Evolutionary conservation across 495 filamentous ascomycete genomes (phyloP).

Genomic region (Penicillium antarcticum): DNA sequence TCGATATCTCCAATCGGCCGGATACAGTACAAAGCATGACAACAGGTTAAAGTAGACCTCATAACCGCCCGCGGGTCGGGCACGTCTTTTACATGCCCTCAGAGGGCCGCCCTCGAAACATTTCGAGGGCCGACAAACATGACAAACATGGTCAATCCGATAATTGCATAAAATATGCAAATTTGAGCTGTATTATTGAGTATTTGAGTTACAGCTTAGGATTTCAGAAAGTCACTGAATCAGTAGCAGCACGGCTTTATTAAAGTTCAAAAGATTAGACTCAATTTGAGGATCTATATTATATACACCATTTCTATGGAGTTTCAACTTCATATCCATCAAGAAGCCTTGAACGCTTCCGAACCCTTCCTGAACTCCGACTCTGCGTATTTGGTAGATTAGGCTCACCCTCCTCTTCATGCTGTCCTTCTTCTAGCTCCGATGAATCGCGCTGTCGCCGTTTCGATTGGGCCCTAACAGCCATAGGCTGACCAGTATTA

Average conservation of each 20-base stretch:
- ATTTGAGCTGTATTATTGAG: constrained; percentile 6
- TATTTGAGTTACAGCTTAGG: constrained; percentile 4
- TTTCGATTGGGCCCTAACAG: not conserved
- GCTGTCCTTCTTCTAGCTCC: too few species aligned
- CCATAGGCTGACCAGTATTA: too few species aligned
- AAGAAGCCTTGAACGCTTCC: not conserved
- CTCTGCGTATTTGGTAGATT: not conserved
- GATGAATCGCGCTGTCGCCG: not conserved
- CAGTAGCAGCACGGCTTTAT: not conserved
- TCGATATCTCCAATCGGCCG: too few species aligned
- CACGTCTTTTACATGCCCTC: too few species aligned
- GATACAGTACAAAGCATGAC: too few species aligned
- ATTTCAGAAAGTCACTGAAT: not conserved
- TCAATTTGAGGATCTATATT: too few species aligned
- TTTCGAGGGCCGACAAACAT: too few species aligned
- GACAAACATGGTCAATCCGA: too few species aligned
- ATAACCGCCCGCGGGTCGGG: too few species aligned
- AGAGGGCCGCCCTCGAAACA: too few species aligned
- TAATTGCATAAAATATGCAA: constrained; percentile 9
- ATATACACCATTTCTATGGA: not conserved
- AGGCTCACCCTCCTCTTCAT: not conserved
- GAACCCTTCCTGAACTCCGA: not conserved
- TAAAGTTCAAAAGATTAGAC: too few species aligned
- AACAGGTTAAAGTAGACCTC: too few species aligned
- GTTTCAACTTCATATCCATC: not conserved